phyloP scores from a whole-genome alignment of 202 grass and related monocot species.

The Hordeum pubiflorum region DNA sequence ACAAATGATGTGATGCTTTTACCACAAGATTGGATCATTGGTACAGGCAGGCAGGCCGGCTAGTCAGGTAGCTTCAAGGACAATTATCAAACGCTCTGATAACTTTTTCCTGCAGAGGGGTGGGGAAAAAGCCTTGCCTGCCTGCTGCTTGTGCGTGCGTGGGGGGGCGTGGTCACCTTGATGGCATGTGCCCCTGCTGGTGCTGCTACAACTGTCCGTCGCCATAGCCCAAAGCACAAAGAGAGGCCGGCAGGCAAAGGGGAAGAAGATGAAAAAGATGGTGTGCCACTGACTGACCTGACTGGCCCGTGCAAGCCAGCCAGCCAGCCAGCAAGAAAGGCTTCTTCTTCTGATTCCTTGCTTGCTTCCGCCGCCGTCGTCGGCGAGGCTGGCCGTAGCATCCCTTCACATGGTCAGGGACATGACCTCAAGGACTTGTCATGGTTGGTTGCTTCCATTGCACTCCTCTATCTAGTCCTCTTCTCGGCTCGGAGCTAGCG shows the following conservation, averaged over 20 bases:
- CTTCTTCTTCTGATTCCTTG: conserved; percentile 21
- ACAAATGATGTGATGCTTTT: background rate
- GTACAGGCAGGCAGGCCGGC: background rate
- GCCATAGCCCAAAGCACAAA: background rate
- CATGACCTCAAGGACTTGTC: background rate
- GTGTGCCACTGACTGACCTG: background rate
- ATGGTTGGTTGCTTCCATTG: background rate
- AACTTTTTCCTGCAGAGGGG: background rate
- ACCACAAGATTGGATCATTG: background rate
- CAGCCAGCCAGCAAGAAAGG: no score
- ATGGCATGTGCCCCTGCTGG: conserved; percentile 17
- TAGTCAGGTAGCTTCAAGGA: background rate
- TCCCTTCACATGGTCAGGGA: background rate
- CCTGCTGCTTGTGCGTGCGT: background rate
- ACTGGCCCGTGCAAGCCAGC: background rate
- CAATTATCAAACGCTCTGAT: conserved; percentile 11
- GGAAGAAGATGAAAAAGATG: background rate
- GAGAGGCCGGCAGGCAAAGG: no score
- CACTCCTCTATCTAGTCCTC: background rate
- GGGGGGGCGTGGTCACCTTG: background rate
- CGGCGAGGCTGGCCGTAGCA: background rate
- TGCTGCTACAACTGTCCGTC: background rate
- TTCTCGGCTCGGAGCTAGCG: background rate
- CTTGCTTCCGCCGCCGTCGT: background rate
- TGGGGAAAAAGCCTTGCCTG: background rate